Evolutionary conservation across 176 grass and related monocot species (phyloP).

Genomic region (Oryza rufipogon): DNA sequence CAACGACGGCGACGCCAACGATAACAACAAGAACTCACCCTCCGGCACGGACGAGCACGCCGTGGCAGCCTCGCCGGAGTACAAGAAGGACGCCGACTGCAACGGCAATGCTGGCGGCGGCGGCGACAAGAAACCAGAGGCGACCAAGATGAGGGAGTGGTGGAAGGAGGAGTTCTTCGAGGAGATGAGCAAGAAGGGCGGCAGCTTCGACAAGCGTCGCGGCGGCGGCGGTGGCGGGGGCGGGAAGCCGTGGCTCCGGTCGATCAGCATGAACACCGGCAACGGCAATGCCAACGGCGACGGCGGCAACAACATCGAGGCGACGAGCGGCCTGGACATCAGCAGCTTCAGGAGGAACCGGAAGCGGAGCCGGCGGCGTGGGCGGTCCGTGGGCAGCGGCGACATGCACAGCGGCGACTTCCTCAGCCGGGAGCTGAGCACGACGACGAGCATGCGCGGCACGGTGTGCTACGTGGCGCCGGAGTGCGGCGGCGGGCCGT

Average conservation of each 20-base stretch:
- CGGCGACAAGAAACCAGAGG: conserved; percentile 41
- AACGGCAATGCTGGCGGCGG: conserved; percentile 6
- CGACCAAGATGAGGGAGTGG: conserved; percentile 71
- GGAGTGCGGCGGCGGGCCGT: conserved; percentile 44
- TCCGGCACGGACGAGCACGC: conserved; percentile 22
- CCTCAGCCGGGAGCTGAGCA: conserved; percentile 70
- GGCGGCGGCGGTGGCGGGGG: too few species aligned
- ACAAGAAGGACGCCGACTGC: conserved; percentile 38
- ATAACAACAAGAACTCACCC: conserved; percentile 1
- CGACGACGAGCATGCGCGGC: conserved; percentile 82
- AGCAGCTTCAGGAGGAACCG: conserved; percentile 43
- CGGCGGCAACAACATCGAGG: not conserved
- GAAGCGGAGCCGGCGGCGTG: conserved; percentile 55
- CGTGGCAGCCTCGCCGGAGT: not conserved
- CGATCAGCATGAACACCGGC: conserved; percentile 30
- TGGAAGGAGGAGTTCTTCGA: conserved; percentile 90
- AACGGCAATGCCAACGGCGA: conserved; percentile 23
- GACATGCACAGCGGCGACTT: conserved; percentile 68
- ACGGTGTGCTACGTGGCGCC: conserved; percentile 83
- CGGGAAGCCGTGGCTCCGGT: conserved; percentile 53
- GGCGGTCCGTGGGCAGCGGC: conserved; percentile 56
- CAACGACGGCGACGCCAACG: conserved; percentile 4
- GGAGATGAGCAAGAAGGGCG: conserved; percentile 72
- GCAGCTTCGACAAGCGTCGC: conserved; percentile 34
- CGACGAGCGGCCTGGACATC: conserved; percentile 19